phyloP scores from a whole-genome alignment of 495 filamentous ascomycete genomes.

The Podospora sp. region DNA sequence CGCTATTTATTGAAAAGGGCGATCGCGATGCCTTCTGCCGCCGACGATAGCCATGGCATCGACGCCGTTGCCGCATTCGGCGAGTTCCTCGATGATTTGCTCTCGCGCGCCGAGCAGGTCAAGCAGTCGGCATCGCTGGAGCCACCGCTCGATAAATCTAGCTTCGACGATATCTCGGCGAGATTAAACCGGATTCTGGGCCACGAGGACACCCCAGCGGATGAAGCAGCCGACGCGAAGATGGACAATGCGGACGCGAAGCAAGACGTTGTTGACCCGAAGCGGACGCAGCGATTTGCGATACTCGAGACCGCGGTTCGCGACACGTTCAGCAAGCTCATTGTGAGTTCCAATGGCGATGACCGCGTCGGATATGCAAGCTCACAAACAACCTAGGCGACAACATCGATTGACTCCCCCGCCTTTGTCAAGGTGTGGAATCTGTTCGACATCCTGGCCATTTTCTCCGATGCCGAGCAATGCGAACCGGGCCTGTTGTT shows the following conservation, averaged over 20 bases:
- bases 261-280: conserved; percentile 34
- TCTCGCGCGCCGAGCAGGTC: conserved; percentile 63
- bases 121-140: conserved; percentile 73
- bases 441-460: conserved; percentile 83
- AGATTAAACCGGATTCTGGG: conserved; percentile 44
- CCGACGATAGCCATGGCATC: conserved; percentile 49
- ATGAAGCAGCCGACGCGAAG: conserved; percentile 36
- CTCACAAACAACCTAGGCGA: conserved; percentile 53
- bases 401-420: conserved; percentile 70
- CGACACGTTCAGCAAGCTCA: conserved; percentile 71
- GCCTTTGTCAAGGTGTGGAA: conserved; percentile 86
- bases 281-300: conserved; percentile 56
- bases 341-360: conserved; percentile 56
- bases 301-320: conserved; percentile 78
- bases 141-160: conserved; percentile 69
- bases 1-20: neutral
- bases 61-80: conserved; percentile 59
- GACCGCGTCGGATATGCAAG: neutral
- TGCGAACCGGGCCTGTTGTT: conserved; percentile 84
- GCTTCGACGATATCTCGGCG: conserved; percentile 54
- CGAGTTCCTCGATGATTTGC: conserved; percentile 59
- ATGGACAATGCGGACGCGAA: conserved; percentile 19
- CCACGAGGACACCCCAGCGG: conserved; percentile 17
- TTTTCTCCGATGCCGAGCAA: conserved; percentile 82
- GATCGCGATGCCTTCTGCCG: conserved; percentile 46